A percentile compares a stretch with the other conserved stretches of the same genome.
Evolutionary conservation across 1,284 basidiomycete genomes (phyloP).

Genomic region (Taiwanofungus camphoratus): DNA sequence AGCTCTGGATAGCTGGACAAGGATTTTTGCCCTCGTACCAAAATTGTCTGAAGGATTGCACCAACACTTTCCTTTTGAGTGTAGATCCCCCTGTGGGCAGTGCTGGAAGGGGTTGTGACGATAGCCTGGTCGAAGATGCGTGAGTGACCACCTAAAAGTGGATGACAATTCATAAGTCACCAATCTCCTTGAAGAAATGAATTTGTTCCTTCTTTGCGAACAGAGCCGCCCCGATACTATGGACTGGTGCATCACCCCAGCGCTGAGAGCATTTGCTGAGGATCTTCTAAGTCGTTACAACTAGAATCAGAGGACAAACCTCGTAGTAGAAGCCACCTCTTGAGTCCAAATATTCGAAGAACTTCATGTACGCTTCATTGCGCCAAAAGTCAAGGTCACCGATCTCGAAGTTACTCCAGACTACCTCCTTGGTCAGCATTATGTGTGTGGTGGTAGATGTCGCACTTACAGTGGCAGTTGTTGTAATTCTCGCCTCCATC

Average conservation of each 20-base stretch:
- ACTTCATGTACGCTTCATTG: slow-evolving; percentile 58
- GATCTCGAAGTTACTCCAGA: slow-evolving; percentile 73
- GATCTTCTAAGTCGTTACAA: not conserved
- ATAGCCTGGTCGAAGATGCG: slow-evolving; percentile 27
- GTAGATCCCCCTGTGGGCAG: slow-evolving; percentile 42
- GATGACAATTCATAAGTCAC: slow-evolving; percentile 15
- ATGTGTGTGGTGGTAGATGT: not conserved
- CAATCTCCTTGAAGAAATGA: slow-evolving; percentile 54
- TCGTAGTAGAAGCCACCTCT: slow-evolving; percentile 73
- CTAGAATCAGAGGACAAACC: slow-evolving; percentile 25
- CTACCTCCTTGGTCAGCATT: slow-evolving; percentile 23
- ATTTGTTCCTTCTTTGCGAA: slow-evolving; percentile 59
- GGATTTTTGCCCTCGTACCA: slow-evolving; percentile 28
- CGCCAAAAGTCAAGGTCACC: slow-evolving; percentile 65
- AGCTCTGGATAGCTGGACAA: not conserved
- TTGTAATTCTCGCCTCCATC: slow-evolving; percentile 61
- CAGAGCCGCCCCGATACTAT: slow-evolving; percentile 62
- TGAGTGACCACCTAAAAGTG: not conserved
- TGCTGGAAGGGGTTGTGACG: slow-evolving; percentile 48
- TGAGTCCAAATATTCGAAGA: slow-evolving; percentile 64
- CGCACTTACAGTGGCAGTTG: slow-evolving; percentile 59
- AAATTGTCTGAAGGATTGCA: slow-evolving; percentile 38
- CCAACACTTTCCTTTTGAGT: slow-evolving; percentile 39
- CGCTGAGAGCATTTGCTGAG: slow-evolving; percentile 28
- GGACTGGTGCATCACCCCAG: slow-evolving; percentile 74